Evolutionary conservation across 164 flowering plant species (phyloP), one percentile per base, ranked within the genome.

Genomic region (Magnolia officinalis): DNA sequence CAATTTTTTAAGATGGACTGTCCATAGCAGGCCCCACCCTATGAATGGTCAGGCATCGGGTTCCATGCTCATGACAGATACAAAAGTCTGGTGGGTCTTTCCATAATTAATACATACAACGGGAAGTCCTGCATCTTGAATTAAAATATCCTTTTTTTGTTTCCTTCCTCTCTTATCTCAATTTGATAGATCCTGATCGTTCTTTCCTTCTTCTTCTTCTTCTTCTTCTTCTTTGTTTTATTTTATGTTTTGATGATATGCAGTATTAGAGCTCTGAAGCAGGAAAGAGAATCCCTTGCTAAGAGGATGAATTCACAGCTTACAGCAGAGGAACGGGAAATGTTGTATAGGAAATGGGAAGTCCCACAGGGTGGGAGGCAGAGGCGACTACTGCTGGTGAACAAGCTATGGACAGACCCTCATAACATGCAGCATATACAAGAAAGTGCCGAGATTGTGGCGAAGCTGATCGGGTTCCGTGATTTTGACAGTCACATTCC

Each of bases 301-400:
- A 96, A 88, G 85, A 91, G 98, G 85, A 71, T 96, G 79, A 86
- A 82, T 14, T 83, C 90, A 2, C 89, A 97, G 11, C 77, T 96
- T 74, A 85, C 84, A 29, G 80, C 79, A 8, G 98, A 96, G 59
- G 98, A 94, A 76, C 82, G 97, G 81, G 94, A 90, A 7, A 77
- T 80, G 61, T 75, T 91, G 76, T 94, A 90, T 86, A 82, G 89
- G 11, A 94, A 89, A 83, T 96, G 96, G 97, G 90, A 92, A 4
- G 91, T 96, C 21, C 94, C 99, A 23, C 83, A 91, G 19, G 97
- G 92, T 8, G 99, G 97, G 67, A 94, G 94, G 79, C 99, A 94
- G 59, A 88, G 98, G 85, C 92, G 76, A 82, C 80, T 91, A 72
- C 98, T 92, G 81, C 88, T 96, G 58, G 85, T 96, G 23, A 90